phyloP scores from a whole-genome alignment of 768 basidiomycete species.

The Clitopilus passeckerianus region DNA sequence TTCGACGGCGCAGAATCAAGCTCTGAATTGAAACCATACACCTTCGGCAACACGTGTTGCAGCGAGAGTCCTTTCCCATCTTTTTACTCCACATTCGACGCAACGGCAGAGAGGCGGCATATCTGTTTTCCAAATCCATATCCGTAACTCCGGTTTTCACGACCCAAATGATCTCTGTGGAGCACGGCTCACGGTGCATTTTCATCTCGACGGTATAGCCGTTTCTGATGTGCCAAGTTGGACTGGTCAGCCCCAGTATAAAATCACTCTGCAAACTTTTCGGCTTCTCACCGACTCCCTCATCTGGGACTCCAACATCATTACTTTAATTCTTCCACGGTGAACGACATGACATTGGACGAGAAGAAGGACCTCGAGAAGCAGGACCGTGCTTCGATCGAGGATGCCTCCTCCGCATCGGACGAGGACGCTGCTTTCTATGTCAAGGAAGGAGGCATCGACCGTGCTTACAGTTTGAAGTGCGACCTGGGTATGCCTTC shows the following conservation, averaged over 20 bases:
- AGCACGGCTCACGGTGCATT: background rate
- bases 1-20: background rate
- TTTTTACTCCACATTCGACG: background rate
- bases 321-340: background rate
- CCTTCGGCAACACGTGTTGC: background rate
- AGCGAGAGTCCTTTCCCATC: background rate
- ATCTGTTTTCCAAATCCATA: background rate
- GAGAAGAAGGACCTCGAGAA: background rate
- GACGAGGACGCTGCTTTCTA: background rate
- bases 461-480: conserved; percentile 14
- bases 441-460: conserved; percentile 6
- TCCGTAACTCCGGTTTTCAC: background rate
- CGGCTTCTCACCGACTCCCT: background rate
- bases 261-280: background rate
- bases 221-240: background rate
- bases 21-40: background rate
- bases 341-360: background rate
- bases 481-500: conserved; percentile 15
- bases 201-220: background rate
- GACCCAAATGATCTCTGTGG: background rate
- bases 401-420: background rate
- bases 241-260: background rate
- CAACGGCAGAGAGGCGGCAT: background rate
- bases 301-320: background rate
- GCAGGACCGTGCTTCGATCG: background rate